Evolutionary conservation across 257 asterid species (phyloP).

Genomic region (Scutellaria baicalensis): DNA sequence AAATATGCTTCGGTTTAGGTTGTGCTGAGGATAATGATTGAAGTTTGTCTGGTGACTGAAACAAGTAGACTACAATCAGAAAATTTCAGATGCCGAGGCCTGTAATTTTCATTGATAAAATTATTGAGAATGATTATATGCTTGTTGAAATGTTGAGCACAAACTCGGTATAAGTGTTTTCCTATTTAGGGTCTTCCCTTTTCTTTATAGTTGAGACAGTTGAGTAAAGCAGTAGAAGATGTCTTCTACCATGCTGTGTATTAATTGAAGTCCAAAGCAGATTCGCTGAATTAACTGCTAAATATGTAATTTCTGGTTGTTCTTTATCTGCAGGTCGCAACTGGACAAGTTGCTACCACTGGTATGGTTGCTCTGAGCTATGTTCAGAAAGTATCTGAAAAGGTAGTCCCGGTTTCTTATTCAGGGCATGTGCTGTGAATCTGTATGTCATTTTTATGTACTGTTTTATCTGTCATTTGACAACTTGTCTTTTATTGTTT

Average conservation of each 20-base stretch:
- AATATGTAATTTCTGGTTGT: neutral
- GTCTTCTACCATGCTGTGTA: neutral
- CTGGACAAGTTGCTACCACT: conserved; percentile 95
- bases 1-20: neutral
- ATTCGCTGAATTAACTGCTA: neutral
- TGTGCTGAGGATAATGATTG: neutral
- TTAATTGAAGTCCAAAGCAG: neutral
- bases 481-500: conserved; percentile 5
- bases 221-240: neutral
- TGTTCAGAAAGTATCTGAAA: conserved; percentile 87
- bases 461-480: neutral
- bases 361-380: conserved; percentile 83
- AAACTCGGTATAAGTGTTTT: neutral
- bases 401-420: conserved; percentile 31
- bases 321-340: conserved; percentile 55
- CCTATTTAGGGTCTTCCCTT: neutral
- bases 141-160: neutral
- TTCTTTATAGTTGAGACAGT: neutral
- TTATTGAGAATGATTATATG: neutral
- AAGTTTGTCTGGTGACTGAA: neutral
- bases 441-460: neutral
- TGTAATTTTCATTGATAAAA: neutral
- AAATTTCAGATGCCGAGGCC: neutral
- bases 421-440: neutral
- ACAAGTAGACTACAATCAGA: neutral